Evolutionary conservation across 805 yeast species (phyloP), one percentile per base, ranked within the genome.

Genomic region (Kodamaea leandrae): DNA sequence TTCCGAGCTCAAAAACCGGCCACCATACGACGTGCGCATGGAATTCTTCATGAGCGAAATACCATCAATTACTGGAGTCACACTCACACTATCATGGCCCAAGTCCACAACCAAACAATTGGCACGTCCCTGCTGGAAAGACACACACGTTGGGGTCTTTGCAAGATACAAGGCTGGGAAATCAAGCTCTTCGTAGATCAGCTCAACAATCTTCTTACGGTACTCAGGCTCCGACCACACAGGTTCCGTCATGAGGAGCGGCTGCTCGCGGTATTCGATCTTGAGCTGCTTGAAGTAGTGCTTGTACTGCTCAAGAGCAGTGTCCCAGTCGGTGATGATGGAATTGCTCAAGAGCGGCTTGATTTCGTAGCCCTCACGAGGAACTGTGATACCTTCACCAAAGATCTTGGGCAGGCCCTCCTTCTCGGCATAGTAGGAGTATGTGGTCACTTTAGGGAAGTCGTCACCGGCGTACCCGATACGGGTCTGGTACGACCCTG

Each of bases 381-480:
- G 85, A 24, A 69, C 71, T 13, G 68, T 61, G 12, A 80, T 63
- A 9, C 73, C 55, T 28, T 71, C 68, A 13, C 72, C 74, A 47
- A 64, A 68, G 40, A 68, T 42, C 37, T 46, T 49, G 37, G 17
- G 16, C n/a, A n/a, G 6, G 35, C 55, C 51, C 41, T 59, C 61
- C 35, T 20, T 6, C 81, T 84, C 16, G n/a, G 60, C 66, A 54
- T 78, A 87, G 45, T 61, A 74, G 1, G 96, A 85, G 2, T 96
- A 93, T 9, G 82, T 60, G 17, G 85, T 77, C 3, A 81, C 66
- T 48, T 82, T 77, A 9, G 99, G 99, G 40, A 78, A 74, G 57
- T 90, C 96, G 43, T 88, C 91, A 8, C 98, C 98, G 3, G 97
- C 90, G 61, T 78, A 89, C 1, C 99, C 99, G 14, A 83, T 79